phyloP scores from a whole-genome alignment of 2,329 filamentous ascomycete genomes.

The Arthroderma sp. region DNA sequence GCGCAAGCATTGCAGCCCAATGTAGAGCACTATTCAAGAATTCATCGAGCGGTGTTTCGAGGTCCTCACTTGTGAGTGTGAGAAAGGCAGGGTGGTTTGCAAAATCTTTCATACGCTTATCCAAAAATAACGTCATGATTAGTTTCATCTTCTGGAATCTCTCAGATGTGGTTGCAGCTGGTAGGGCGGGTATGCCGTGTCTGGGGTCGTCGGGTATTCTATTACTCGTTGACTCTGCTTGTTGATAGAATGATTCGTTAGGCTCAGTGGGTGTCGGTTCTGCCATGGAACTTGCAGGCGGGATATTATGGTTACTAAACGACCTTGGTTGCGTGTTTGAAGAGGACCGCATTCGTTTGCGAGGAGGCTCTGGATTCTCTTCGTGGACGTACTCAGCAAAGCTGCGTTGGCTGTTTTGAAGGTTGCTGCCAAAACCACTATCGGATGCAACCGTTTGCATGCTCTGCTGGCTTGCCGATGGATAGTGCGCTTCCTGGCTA shows the following conservation, averaged over 20 bases:
- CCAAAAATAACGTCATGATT: constrained; percentile 72
- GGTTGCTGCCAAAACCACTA: constrained; percentile 54
- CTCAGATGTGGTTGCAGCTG: constrained; percentile 47
- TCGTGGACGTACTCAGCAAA: constrained; percentile 33
- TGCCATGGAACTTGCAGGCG: constrained; percentile 28
- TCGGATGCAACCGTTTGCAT: constrained; percentile 58
- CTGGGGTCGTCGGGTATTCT: constrained; percentile 9
- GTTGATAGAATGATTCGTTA: constrained; percentile 37
- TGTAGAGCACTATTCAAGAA: constrained; percentile 79
- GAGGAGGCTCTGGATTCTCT: constrained; percentile 46
- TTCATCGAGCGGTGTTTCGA: constrained; percentile 85
- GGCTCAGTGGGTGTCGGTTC: constrained; percentile 36
- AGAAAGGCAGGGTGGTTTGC: constrained; percentile 65
- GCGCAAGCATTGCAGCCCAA: constrained; percentile 88
- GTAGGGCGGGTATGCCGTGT: constrained; percentile 31
- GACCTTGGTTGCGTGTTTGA: constrained; percentile 36
- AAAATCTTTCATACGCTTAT: constrained; percentile 57
- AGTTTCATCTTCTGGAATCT: constrained; percentile 69
- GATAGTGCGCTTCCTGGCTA: constrained; percentile 53
- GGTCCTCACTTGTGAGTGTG: constrained; percentile 62
- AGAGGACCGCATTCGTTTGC: constrained; percentile 57
- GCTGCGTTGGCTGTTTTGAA: constrained; percentile 44
- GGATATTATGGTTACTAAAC: constrained; percentile 22
- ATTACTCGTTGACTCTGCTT: constrained; percentile 14
- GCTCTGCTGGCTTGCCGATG: constrained; percentile 68